Conservation (phyloP, 768 basidiomycete species). For the Mycena indigotica region DNA sequence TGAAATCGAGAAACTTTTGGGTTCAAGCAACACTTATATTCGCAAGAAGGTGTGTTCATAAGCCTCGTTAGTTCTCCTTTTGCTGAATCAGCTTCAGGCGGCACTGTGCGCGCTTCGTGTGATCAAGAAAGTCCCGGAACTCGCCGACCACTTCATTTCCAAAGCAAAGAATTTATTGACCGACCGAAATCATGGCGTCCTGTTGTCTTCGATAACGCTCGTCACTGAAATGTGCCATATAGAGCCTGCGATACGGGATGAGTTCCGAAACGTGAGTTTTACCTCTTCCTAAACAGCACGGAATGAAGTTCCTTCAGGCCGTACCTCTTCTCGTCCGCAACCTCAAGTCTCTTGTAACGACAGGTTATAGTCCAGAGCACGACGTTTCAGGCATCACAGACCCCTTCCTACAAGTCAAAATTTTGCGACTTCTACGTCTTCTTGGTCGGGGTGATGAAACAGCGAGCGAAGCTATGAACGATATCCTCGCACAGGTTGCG, state of each 20-base stretch:
- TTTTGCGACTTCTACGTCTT: conserved; percentile 84
- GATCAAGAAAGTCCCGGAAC: conserved; percentile 94
- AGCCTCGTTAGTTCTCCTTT: conserved; percentile 6
- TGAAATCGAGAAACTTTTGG: conserved; percentile 95
- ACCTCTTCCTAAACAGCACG: conserved; percentile 1
- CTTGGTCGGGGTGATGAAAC: conserved; percentile 82
- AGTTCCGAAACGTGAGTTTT: conserved; percentile 82
- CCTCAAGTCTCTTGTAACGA: conserved; percentile 91
- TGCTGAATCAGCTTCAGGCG: conserved; percentile 54
- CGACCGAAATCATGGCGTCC: conserved; percentile 95
- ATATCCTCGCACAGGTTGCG: conserved; percentile 98
- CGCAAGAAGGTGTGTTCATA: conserved; percentile 82
- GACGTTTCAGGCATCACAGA: conserved; percentile 99
- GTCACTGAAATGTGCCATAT: conserved; percentile 92
- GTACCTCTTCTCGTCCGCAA: conserved; percentile 93
- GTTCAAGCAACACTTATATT: conserved; percentile 97
- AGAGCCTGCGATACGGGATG: conserved; percentile 70
- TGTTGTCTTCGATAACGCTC: conserved; percentile 91
- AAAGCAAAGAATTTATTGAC: conserved; percentile 91
- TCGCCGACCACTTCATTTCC: conserved; percentile 86
- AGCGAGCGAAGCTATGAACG: conserved; percentile 97
- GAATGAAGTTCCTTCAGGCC: conserved; percentile 50
- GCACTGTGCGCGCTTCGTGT: conserved; percentile 93
- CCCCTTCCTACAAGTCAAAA: conserved; percentile 92
- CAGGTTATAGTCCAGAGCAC: conserved; percentile 97